A percentile compares a stretch with the other conserved stretches of the same genome.
Conservation (phyloP, 495 filamentous ascomycete genomes). For the Penicillium verhagenii region DNA sequence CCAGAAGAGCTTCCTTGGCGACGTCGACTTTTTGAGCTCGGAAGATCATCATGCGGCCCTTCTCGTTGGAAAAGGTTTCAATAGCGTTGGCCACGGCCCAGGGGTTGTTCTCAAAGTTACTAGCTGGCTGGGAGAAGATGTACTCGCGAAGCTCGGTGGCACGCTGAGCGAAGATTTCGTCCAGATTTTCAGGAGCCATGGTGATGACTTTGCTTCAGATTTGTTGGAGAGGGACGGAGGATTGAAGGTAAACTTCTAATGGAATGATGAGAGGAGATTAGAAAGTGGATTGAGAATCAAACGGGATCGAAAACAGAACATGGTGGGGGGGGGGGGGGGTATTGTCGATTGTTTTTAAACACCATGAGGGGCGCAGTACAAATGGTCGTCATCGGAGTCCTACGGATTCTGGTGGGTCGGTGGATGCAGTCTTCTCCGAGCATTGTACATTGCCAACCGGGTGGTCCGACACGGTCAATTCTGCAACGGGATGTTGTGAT, state of each 20-base stretch:
- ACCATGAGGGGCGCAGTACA: neutral
- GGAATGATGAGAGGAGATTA: slow-evolving; percentile 3
- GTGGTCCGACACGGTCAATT: neutral
- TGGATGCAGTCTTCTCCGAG: neutral
- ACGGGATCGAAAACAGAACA: neutral
- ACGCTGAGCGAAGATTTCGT: slow-evolving; percentile 9
- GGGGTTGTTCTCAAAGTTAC: slow-evolving; percentile 21
- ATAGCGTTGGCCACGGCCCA: slow-evolving; percentile 23
- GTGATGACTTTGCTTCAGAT: neutral
- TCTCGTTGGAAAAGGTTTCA: slow-evolving; percentile 18
- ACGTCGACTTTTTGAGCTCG: slow-evolving; percentile 15
- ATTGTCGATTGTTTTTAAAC: neutral
- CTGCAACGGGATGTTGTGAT: neutral
- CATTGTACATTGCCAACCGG: neutral
- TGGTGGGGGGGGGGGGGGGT: neutral
- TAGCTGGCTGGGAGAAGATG: slow-evolving; percentile 21
- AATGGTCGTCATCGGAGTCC: neutral
- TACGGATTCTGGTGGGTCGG: neutral
- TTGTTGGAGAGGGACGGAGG: neutral
- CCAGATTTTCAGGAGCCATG: slow-evolving; percentile 1
- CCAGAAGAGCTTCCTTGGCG: slow-evolving; percentile 10
- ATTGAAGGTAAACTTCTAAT: slow-evolving; percentile 3
- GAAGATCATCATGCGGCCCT: slow-evolving; percentile 30
- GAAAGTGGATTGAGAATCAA: no score
- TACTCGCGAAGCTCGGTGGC: slow-evolving; percentile 19